phyloP scores from a whole-genome alignment of 1,139 yeast genomes.

The Pichia sp. region DNA sequence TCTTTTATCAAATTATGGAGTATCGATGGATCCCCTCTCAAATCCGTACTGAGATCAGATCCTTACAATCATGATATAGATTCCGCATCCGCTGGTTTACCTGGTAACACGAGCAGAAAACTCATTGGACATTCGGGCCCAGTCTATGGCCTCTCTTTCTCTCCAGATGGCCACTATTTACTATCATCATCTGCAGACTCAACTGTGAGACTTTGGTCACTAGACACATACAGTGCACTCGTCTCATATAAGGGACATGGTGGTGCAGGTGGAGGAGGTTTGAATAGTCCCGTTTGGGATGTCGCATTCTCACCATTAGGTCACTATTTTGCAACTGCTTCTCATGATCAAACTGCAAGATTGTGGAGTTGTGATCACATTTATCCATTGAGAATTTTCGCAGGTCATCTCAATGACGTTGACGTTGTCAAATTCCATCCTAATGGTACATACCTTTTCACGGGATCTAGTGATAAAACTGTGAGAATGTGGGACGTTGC shows the following conservation, averaged over 20 bases:
- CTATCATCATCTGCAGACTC: conserved; percentile 87
- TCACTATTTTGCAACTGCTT: conserved; percentile 94
- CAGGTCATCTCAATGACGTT: conserved; percentile 96
- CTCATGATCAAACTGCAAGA: conserved; percentile 96
- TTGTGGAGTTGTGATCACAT: conserved; percentile 98
- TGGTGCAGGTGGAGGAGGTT: conserved; percentile 13
- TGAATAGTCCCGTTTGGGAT: conserved; percentile 93
- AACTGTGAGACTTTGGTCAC: conserved; percentile 88
- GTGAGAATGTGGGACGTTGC: conserved; percentile 98
- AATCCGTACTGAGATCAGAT: conserved; percentile 58
- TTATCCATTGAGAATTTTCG: conserved; percentile 90
- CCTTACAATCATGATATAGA: conserved; percentile 33
- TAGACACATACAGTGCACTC: conserved; percentile 82
- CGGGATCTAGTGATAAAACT: conserved; percentile 94
- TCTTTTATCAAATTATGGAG: conserved; percentile 89
- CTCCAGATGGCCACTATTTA: conserved; percentile 82
- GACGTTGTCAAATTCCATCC: conserved; percentile 96
- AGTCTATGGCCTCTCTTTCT: conserved; percentile 82
- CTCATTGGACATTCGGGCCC: conserved; percentile 93
- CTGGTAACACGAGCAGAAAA: conserved; percentile 39
- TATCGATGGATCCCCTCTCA: conserved; percentile 79
- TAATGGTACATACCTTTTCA: conserved; percentile 85
- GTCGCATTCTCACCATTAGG: conserved; percentile 92
- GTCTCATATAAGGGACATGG: conserved; percentile 91
- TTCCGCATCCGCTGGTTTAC: conserved; percentile 17